Evolutionary conservation across 139 green algal genomes (phyloP).

Genomic region (Raphidocelis subcapitata): DNA sequence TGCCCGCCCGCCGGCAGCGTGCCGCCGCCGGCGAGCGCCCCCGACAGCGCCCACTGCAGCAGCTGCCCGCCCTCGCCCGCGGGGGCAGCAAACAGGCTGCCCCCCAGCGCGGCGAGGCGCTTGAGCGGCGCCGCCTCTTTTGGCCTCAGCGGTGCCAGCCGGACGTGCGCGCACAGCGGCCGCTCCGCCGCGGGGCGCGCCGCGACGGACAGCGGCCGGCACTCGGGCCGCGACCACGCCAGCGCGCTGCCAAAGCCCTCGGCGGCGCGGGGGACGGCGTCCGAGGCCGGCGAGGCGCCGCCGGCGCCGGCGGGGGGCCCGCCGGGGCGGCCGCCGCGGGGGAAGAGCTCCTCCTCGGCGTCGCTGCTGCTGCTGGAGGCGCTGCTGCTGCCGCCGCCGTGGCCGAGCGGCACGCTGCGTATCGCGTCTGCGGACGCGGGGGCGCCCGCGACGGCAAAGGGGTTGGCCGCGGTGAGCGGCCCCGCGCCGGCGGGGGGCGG

Average conservation of each 20-base stretch:
- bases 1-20: neutral
- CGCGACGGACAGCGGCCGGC: neutral
- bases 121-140: slow-evolving; percentile 48
- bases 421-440: no score
- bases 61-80: slow-evolving; percentile 5
- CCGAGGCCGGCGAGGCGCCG: no score
- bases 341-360: no score
- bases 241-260: neutral
- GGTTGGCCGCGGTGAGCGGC: no score
- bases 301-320: no score
- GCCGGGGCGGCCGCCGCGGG: no score
- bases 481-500: no score
- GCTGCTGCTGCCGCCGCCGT: neutral
- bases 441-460: no score
- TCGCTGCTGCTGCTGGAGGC: neutral
- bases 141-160: slow-evolving; percentile 59
- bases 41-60: slow-evolving; percentile 12
- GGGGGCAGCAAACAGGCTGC: slow-evolving; percentile 61
- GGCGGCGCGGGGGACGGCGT: neutral
- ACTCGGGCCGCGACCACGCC: neutral
- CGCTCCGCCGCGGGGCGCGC: neutral
- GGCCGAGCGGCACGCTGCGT: no score
- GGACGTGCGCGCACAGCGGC: slow-evolving; percentile 28
- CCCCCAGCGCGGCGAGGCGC: slow-evolving; percentile 42
- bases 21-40: neutral